Percentiles rank a stretch among this genome's conserved stretches.
phyloP scores from a whole-genome alignment of 345 rosid genomes.

The Linum usitatissimum region DNA sequence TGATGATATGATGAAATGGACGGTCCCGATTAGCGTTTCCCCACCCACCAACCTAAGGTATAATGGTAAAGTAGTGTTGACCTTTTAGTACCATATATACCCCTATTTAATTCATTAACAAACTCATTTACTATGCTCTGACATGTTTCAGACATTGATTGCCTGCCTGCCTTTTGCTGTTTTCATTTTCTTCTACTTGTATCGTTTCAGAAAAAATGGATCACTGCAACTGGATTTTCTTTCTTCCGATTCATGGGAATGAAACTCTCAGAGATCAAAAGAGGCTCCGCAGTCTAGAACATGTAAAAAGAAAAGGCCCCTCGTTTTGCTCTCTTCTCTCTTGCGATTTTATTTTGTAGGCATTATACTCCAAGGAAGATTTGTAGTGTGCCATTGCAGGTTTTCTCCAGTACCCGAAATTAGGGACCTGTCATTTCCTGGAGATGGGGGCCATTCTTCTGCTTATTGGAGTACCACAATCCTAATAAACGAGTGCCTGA shows the following conservation, averaged over 20 bases:
- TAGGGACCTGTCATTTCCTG: background rate
- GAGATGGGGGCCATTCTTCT: background rate
- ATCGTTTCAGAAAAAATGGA: no score
- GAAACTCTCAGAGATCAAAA: background rate
- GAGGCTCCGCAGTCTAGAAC: constrained; percentile 2
- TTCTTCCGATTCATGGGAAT: background rate
- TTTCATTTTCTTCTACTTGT: no score
- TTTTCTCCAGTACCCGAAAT: background rate
- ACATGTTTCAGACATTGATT: constrained; percentile 8
- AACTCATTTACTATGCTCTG: constrained; percentile 2
- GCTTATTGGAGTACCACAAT: background rate
- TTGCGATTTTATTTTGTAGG: background rate
- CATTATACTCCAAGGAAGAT: background rate
- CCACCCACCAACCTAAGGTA: background rate
- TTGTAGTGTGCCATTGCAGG: background rate
- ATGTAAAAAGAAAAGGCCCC: background rate
- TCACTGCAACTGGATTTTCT: background rate
- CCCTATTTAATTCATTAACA: constrained; percentile 7
- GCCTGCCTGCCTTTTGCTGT: background rate
- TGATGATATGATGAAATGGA: background rate
- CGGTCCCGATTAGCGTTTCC: background rate
- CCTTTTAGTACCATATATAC: background rate
- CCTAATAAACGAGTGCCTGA: background rate
- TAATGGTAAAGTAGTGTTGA: constrained; percentile 2
- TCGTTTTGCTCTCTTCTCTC: background rate